Conservation (phyloP, 768 basidiomycete genomes). For the Tulasnella sp. region DNA sequence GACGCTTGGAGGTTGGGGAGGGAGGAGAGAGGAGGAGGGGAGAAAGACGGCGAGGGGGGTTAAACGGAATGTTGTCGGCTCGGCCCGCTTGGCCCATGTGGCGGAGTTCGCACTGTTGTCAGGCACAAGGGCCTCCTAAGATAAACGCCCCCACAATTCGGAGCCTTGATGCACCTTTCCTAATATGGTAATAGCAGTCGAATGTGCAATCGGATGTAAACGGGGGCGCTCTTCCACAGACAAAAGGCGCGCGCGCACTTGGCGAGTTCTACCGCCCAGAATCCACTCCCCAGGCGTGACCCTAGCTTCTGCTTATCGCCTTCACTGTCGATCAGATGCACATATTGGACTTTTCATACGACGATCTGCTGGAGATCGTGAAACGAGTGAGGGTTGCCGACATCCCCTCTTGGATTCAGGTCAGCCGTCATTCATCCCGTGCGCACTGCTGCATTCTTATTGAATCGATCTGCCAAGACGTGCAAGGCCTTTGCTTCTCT, state of each 20-base stretch:
- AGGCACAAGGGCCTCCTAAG: neutral
- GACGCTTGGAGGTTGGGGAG: neutral
- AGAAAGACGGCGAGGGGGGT: neutral
- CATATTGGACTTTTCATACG: neutral
- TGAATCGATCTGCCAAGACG: neutral
- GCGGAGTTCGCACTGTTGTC: neutral
- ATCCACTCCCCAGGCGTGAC: neutral
- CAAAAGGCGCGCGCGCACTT: slow-evolving; percentile 25
- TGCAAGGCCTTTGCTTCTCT: neutral
- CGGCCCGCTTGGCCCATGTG: neutral
- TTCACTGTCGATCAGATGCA: too few relatives aligned
- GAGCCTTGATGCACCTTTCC: neutral
- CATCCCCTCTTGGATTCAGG: neutral
- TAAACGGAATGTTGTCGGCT: neutral
- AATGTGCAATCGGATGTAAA: slow-evolving; percentile 1
- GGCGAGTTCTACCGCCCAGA: neutral
- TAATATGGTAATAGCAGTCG: neutral
- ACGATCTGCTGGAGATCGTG: neutral
- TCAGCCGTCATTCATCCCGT: neutral
- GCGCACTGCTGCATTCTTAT: neutral
- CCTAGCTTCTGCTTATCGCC: neutral
- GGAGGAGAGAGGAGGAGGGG: neutral
- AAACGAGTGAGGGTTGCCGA: neutral
- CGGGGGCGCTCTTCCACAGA: too few relatives aligned
- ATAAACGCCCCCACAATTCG: neutral